phyloP scores from a whole-genome alignment of 176 grass and related monocot species.

The Zizania latifolia region DNA sequence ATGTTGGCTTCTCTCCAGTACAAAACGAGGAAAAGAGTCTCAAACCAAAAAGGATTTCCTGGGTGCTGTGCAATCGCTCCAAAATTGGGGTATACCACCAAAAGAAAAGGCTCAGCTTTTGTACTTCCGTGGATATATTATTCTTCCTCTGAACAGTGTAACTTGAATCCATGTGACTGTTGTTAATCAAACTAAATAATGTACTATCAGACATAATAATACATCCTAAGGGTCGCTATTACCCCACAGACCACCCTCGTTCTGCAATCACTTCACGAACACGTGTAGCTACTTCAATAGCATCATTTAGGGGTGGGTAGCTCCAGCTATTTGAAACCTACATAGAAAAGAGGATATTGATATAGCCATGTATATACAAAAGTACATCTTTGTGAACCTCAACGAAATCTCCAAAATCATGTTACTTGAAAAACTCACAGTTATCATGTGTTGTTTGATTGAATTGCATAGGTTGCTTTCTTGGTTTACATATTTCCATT shows the following conservation, averaged over 20 bases:
- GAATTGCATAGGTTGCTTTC: not conserved
- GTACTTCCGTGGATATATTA: constrained; percentile 52
- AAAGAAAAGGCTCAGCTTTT: constrained; percentile 18
- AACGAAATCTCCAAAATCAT: not conserved
- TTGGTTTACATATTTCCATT: not conserved
- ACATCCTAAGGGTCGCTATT: constrained; percentile 24
- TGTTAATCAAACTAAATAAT: constrained; percentile 33
- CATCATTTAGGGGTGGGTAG: constrained; percentile 78
- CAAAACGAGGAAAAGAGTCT: not conserved
- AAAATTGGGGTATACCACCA: constrained; percentile 26
- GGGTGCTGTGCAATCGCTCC: constrained; percentile 23
- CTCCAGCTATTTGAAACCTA: constrained; percentile 89
- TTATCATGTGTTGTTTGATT: not conserved
- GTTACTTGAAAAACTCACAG: not conserved
- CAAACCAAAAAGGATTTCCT: constrained; percentile 13
- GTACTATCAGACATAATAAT: constrained; percentile 26
- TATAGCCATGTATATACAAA: not conserved
- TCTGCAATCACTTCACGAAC: constrained; percentile 73
- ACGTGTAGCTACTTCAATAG: constrained; percentile 61
- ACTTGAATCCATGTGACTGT: not conserved
- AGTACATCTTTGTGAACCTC: not conserved
- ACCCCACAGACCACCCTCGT: constrained; percentile 63
- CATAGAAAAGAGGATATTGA: constrained; percentile 14
- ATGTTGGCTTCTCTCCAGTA: constrained; percentile 9
- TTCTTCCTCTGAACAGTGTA: constrained; percentile 22